Percentiles rank a stretch among this genome's conserved stretches.
These are phyloP conservation scores for Marasmius oreades DNA, from an alignment of 1,284 basidiomycete species.

Conservation along the genomic window DNA sequence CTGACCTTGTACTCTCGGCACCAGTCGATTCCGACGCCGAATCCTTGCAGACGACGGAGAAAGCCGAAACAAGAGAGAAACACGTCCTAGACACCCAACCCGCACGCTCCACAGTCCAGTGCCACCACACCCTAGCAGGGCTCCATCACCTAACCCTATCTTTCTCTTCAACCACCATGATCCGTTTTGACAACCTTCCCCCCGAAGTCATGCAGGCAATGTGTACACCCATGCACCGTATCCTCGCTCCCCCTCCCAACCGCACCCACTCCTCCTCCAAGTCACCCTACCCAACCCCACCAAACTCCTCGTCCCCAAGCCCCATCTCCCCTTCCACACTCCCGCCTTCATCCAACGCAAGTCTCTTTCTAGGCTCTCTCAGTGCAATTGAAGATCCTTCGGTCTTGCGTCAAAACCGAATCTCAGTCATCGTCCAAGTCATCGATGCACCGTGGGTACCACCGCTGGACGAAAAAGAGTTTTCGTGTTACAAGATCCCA, in stretches of 20 bases:
- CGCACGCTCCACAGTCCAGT: neutral
- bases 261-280: slow-evolving; percentile 16
- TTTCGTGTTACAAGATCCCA: slow-evolving; percentile 59
- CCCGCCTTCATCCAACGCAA: neutral
- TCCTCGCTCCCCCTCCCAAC: slow-evolving; percentile 43
- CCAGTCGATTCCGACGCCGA: too few species aligned
- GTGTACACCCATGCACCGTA: slow-evolving; percentile 76
- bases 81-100: too few species aligned
- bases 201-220: slow-evolving; percentile 74
- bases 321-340: neutral
- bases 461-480: slow-evolving; percentile 46
- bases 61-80: too few species aligned
- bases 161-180: slow-evolving; percentile 39
- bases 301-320: slow-evolving; percentile 12
- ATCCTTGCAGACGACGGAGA: too few species aligned
- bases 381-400: slow-evolving; percentile 48
- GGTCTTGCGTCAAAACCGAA: slow-evolving; percentile 43
- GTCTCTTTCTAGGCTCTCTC: slow-evolving; percentile 50
- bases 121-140: neutral
- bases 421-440: slow-evolving; percentile 66
- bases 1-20: too few species aligned
- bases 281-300: slow-evolving; percentile 1
- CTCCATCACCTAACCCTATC: neutral
- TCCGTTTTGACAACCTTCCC: slow-evolving; percentile 66
- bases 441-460: slow-evolving; percentile 70